Percentiles rank a stretch among this genome's conserved stretches.
Evolutionary conservation across 441 rosid genomes (phyloP).

Genomic region (Lepidium campestre): DNA sequence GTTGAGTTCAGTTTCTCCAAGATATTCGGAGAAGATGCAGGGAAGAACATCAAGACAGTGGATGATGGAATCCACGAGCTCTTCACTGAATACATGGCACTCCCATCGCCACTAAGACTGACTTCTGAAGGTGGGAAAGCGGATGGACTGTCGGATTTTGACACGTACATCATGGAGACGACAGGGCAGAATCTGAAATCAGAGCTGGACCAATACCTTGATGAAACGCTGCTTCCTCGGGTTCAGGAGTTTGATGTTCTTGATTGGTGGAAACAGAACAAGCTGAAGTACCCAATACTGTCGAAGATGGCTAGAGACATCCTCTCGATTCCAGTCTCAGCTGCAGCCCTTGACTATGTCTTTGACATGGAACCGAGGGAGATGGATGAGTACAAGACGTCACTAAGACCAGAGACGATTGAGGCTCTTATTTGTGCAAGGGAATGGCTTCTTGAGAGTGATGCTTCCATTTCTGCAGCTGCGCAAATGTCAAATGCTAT

Average conservation of each 20-base stretch:
- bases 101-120: slow-evolving; percentile 51
- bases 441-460: slow-evolving; percentile 59
- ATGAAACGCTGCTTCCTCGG: slow-evolving; percentile 66
- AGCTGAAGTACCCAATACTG: slow-evolving; percentile 67
- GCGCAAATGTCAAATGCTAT: slow-evolving; percentile 37
- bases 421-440: slow-evolving; percentile 82
- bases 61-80: slow-evolving; percentile 74
- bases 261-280: slow-evolving; percentile 85
- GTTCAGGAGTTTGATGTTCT: slow-evolving; percentile 63
- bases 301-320: slow-evolving; percentile 81
- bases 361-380: slow-evolving; percentile 44
- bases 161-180: slow-evolving; percentile 42
- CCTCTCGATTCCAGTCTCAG: slow-evolving; percentile 52
- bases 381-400: slow-evolving; percentile 56
- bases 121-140: slow-evolving; percentile 44
- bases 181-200: slow-evolving; percentile 60
- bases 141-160: slow-evolving; percentile 50
- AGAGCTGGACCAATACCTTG: slow-evolving; percentile 75
- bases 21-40: slow-evolving; percentile 69
- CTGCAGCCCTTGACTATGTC: slow-evolving; percentile 45
- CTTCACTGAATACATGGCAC: slow-evolving; percentile 57
- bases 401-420: slow-evolving; percentile 62
- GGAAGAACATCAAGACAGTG: slow-evolving; percentile 46
- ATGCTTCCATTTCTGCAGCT: slow-evolving; percentile 21
- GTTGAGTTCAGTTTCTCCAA: slow-evolving; percentile 85